Base-by-base conservation (phyloP, 208 protist genomes). In the Strigomonas culicis region DNA sequence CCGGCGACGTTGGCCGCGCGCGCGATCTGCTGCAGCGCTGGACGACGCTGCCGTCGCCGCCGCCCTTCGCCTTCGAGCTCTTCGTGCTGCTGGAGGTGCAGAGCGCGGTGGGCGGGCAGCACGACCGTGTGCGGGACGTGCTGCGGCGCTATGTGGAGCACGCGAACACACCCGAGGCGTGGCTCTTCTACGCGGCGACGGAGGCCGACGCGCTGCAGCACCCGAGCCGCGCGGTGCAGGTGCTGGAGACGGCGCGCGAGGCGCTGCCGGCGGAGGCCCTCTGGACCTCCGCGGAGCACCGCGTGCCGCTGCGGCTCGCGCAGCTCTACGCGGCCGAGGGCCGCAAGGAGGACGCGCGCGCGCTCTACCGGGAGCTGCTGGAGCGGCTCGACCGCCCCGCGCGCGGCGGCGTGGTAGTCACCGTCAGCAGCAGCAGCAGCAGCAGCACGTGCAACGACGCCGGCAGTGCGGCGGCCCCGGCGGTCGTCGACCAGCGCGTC, bases 1-100 rank as follows among this genome's bases (percentile, higher is more conserved):
- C 98, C 0, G 97, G 97, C 47, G 97, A 98, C 66, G 76, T 94
- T 11, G 69, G 76, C 25, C 66, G 70, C 2, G 79, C 80, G 59
- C 81, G 98, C 8, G 77, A 97, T 2, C 47, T 99, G 3, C 99
- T 99, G 72, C 92, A 98, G 52, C 86, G 97, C 28, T 99, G 98
- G 97, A 91, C 99, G 55, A 68, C 87, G 46, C 98, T 79, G 15
- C 71, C 82, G 10, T 63, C 70, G 11, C 67, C 76, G 6, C 85
- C 86, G 21, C 44, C 22, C 10, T 90, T 70, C 63, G 97, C 96
- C 7, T 99, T 95, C 88, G 83, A 94, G 56, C 71, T 97, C 11
- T 98, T 92, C 70, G 90, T 95, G 15, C 93, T 98, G 30, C 90
- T 98, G 59, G 97, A 99, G 80, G 69, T 70, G 2, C 68, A 75